Conservation (phyloP, 305 asterid genomes). For the Nicotiana rustica region DNA sequence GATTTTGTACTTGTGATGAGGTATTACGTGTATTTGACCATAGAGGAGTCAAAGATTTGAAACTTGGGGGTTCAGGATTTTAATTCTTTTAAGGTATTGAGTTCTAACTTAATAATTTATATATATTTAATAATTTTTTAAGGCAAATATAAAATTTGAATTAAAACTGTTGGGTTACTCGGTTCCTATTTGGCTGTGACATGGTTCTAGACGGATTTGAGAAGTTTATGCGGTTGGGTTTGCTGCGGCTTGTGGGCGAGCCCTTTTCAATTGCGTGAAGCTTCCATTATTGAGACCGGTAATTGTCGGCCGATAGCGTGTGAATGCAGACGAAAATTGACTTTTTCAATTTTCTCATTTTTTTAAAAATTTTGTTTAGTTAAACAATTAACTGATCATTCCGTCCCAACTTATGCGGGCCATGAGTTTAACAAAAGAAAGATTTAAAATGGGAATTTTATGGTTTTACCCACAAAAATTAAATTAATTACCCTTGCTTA, state of each 20-base stretch:
- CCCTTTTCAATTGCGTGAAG: not conserved
- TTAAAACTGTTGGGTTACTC: too few species aligned
- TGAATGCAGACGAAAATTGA: not conserved
- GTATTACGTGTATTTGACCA: constrained; percentile 4
- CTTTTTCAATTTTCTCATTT: not conserved
- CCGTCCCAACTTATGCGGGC: not conserved
- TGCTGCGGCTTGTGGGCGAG: constrained; percentile 2
- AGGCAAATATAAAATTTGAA: too few species aligned
- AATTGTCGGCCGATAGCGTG: not conserved
- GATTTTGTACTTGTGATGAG: not conserved
- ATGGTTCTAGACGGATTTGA: constrained; percentile 27
- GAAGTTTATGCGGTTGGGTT: constrained; percentile 18
- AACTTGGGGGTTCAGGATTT: too few species aligned
- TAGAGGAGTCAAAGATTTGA: too few species aligned
- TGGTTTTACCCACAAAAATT: too few species aligned
- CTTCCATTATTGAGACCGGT: not conserved
- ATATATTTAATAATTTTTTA: too few species aligned
- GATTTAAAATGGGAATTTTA: too few species aligned
- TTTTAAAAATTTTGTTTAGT: not conserved
- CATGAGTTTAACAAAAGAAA: too few species aligned
- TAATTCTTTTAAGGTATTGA: too few species aligned
- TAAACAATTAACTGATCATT: not conserved
- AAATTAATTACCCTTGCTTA: too few species aligned
- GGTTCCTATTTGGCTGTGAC: not conserved
- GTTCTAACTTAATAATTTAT: too few species aligned